Evolutionary conservation across 805 yeast species (phyloP).

Genomic region (Candida railenensis): DNA sequence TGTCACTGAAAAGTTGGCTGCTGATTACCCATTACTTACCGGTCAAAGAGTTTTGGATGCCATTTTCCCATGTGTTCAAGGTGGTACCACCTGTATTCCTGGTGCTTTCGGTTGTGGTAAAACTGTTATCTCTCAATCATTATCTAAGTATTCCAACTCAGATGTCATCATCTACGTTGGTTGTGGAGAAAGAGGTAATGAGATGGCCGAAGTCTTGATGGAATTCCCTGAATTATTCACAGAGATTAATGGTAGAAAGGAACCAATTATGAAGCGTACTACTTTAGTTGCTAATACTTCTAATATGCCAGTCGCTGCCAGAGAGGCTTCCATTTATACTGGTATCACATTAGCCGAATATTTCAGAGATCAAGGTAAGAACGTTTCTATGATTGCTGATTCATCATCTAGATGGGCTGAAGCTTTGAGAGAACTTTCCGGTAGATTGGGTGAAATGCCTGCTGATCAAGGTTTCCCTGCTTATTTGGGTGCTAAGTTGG

Average conservation of each 20-base stretch:
- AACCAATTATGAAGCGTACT: conserved; percentile 99
- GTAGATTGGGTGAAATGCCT: conserved; percentile 99
- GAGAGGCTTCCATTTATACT: conserved; percentile 99
- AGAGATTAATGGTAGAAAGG: conserved; percentile 88
- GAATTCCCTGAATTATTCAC: conserved; percentile 98
- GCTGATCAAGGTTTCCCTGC: conserved; percentile 99
- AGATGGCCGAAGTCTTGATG: conserved; percentile 99
- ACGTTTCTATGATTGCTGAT: conserved; percentile 99
- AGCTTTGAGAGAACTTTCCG: conserved; percentile 98
- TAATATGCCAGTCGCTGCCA: conserved; percentile 99
- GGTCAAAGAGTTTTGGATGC: conserved; percentile 99
- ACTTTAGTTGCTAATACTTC: conserved; percentile 98
- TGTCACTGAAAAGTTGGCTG: conserved; percentile 88
- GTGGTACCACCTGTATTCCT: conserved; percentile 99
- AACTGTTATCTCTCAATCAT: conserved; percentile 95
- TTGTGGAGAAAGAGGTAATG: conserved; percentile 96
- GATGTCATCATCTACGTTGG: conserved; percentile 96
- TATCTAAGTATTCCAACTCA: conserved; percentile 92
- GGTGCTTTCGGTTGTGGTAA: conserved; percentile 99
- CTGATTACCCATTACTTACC: conserved; percentile 92
- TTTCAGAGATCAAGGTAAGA: conserved; percentile 99
- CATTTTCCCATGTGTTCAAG: conserved; percentile 98
- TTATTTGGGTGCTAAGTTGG: conserved; percentile 96
- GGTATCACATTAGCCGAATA: conserved; percentile 99
- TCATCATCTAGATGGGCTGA: conserved; percentile 99